phyloP scores from a whole-genome alignment of 371 early-diverging fungal species.

The Mortierella sp. region DNA sequence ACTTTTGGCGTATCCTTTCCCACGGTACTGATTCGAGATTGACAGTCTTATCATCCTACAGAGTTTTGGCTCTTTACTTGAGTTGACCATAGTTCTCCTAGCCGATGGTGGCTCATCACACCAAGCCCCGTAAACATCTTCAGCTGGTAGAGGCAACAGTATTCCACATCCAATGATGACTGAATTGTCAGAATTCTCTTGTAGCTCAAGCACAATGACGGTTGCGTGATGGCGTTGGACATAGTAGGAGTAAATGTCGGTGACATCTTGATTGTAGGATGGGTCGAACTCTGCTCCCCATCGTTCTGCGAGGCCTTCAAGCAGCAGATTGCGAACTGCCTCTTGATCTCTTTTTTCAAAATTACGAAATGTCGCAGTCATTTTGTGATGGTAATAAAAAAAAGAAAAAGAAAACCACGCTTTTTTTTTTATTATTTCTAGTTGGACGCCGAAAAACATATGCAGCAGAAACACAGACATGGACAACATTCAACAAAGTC shows the following conservation, averaged over 20 bases:
- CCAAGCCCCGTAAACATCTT: conserved; percentile 46
- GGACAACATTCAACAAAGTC: conserved; percentile 31
- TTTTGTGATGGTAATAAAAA: conserved; percentile 6
- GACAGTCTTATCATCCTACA: conserved; percentile 56
- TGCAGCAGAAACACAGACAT: conserved; percentile 25
- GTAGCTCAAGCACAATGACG: conserved; percentile 33
- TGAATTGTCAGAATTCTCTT: neutral
- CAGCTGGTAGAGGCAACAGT: conserved; percentile 44
- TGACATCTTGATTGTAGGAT: conserved; percentile 35
- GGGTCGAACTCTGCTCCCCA: conserved; percentile 47
- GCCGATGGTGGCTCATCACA: conserved; percentile 21
- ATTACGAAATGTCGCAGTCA: conserved; percentile 32
- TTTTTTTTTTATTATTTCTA: conserved; percentile 1
- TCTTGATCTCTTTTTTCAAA: conserved; percentile 38
- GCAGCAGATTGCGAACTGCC: conserved; percentile 26
- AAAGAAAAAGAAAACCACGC: neutral
- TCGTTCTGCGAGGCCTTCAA: conserved; percentile 41
- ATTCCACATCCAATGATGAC: conserved; percentile 38
- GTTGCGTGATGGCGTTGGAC: conserved; percentile 30
- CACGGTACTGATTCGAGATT: conserved; percentile 23
- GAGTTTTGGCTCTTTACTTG: neutral
- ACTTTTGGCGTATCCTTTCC: conserved; percentile 38
- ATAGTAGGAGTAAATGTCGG: conserved; percentile 43
- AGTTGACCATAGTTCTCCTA: neutral
- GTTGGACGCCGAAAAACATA: conserved; percentile 7